Evolutionary conservation across 2,329 filamentous ascomycete species (phyloP).

Genomic region (Sporothrix variecibatus): DNA sequence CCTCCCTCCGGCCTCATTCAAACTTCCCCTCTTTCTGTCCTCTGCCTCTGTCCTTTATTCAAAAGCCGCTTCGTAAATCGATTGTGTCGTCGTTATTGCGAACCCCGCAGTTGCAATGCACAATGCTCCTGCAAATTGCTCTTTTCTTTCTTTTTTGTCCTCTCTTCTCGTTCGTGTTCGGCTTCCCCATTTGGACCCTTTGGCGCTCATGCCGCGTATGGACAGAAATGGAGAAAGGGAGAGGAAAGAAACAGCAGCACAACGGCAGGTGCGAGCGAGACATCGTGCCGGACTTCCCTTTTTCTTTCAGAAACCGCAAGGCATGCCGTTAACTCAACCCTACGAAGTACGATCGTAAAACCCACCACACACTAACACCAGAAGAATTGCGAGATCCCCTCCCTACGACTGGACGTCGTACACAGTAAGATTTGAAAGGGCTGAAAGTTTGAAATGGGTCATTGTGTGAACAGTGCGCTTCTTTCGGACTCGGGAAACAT

Average conservation of each 20-base stretch:
- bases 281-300: not conserved
- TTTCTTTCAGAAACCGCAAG: not conserved
- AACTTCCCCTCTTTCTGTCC: not conserved
- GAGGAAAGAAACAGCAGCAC: not conserved
- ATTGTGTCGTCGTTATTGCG: slow-evolving; percentile 10
- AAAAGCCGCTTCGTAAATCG: slow-evolving; percentile 5
- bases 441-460: not conserved
- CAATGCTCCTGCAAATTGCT: not conserved
- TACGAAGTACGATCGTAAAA: not conserved
- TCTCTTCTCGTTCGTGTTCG: not conserved
- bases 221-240: not conserved
- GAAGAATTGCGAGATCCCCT: not conserved
- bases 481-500: not conserved
- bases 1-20: too few species aligned
- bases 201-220: slow-evolving; percentile 20
- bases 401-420: not conserved
- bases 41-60: not conserved
- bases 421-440: not conserved
- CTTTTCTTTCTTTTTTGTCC: not conserved
- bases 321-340: not conserved
- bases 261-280: not conserved
- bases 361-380: not conserved
- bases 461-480: slow-evolving; percentile 14
- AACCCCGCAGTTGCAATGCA: slow-evolving; percentile 18
- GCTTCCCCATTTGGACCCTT: slow-evolving; percentile 19